phyloP scores from a whole-genome alignment of 2,329 filamentous ascomycete genomes.

The Ophiostoma sp. region DNA sequence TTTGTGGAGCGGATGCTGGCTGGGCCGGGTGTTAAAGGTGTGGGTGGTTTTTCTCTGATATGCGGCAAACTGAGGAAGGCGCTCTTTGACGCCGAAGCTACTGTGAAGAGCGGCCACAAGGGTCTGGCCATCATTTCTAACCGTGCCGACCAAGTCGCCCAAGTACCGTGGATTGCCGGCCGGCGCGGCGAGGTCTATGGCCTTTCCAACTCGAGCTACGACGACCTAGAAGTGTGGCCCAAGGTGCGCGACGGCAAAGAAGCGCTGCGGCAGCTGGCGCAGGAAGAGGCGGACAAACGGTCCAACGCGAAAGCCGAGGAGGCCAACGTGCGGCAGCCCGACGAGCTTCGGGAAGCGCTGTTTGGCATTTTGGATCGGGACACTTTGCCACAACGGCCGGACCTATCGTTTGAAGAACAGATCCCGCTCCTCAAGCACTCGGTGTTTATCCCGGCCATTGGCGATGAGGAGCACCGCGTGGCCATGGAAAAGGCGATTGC shows the following conservation, averaged over 20 bases:
- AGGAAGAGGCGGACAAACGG: not conserved
- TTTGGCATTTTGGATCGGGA: slow-evolving; percentile 59
- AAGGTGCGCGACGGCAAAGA: slow-evolving; percentile 58
- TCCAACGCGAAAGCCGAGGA: not conserved
- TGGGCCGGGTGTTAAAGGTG: slow-evolving; percentile 56
- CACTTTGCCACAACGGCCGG: slow-evolving; percentile 49
- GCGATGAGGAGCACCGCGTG: slow-evolving; percentile 43
- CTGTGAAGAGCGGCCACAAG: slow-evolving; percentile 34
- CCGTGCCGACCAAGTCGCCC: slow-evolving; percentile 51
- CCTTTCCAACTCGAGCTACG: slow-evolving; percentile 63
- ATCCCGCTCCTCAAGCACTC: slow-evolving; percentile 57
- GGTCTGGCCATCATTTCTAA: slow-evolving; percentile 64
- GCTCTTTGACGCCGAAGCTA: slow-evolving; percentile 22
- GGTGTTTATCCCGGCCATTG: slow-evolving; percentile 62
- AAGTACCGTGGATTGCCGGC: slow-evolving; percentile 60
- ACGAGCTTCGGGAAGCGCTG: slow-evolving; percentile 52
- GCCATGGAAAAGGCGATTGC: slow-evolving; percentile 23
- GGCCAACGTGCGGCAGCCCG: not conserved
- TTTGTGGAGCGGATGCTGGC: slow-evolving; percentile 56
- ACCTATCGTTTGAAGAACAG: slow-evolving; percentile 53
- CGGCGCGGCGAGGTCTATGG: slow-evolving; percentile 54
- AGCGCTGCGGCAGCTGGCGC: slow-evolving; percentile 46
- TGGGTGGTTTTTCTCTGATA: slow-evolving; percentile 67
- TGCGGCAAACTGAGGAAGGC: slow-evolving; percentile 57
- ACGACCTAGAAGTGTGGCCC: slow-evolving; percentile 57